Conservation (phyloP, 192 early-diverging fungal species). For the Spinellus fusiger region DNA sequence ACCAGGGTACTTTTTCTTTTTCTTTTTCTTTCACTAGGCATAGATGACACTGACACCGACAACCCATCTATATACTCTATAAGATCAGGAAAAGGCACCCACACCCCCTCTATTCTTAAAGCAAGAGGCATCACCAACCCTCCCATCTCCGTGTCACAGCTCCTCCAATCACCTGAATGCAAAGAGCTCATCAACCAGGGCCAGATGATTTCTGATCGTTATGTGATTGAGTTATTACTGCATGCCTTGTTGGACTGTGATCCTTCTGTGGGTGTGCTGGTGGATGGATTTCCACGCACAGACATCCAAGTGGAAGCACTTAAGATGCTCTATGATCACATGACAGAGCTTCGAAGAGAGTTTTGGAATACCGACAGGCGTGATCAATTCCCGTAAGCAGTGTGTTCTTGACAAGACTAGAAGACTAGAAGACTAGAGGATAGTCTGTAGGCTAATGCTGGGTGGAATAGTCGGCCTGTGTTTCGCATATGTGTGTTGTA, state of each 20-base stretch:
- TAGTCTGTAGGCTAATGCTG: not conserved
- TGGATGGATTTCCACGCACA: constrained; percentile 54
- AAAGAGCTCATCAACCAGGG: constrained; percentile 52
- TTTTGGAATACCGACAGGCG: constrained; percentile 43
- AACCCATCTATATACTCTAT: not conserved
- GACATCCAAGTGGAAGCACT: constrained; percentile 52
- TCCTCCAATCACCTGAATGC: constrained; percentile 49
- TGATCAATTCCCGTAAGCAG: constrained; percentile 41
- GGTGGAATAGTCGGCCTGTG: constrained; percentile 34
- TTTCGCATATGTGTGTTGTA: constrained; percentile 53
- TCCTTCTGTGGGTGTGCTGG: constrained; percentile 44
- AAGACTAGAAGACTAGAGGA: not conserved
- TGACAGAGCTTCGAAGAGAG: constrained; percentile 45
- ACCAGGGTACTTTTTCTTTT: constrained; percentile 29
- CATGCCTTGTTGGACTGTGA: constrained; percentile 46
- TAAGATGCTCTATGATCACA: constrained; percentile 47
- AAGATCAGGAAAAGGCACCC: constrained; percentile 51
- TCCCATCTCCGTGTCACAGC: constrained; percentile 47
- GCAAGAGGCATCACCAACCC: constrained; percentile 54
- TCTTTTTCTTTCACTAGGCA: not conserved
- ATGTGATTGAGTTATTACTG: constrained; percentile 46
- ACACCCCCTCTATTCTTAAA: constrained; percentile 47
- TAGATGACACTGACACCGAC: not conserved
- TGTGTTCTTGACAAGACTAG: not conserved
- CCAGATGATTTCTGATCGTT: constrained; percentile 49